Evolutionary conservation across 345 rosid genomes (phyloP), one percentile per base, ranked within the genome.

Genomic region (Excoecaria cochinchinensis): DNA sequence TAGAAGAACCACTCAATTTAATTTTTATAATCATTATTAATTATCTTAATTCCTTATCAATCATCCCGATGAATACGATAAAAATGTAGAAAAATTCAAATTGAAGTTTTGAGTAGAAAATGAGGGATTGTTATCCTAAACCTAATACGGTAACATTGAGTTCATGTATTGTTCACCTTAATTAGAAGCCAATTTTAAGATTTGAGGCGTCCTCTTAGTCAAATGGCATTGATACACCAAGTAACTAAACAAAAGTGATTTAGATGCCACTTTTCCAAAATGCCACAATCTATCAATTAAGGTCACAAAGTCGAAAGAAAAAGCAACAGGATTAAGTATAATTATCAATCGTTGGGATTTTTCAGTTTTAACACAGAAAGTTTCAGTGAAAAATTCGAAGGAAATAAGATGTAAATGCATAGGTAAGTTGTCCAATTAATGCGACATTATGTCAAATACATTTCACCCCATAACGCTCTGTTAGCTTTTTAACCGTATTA

Each of bases 91-190:
- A 69, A 51, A 69, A 13, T 68, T 48, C 12, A 51, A 36, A 17
- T 15, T 15, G 40, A 47, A 72, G 55, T 72, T 60, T 8, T 42
- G 48, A 59, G 67, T 31, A 46, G 57, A 48, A 59, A 65, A 72
- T 38, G 56, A 46, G 67, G 67, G 25, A 72, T 72, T 47, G 48
- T 25, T 31, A 72, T 60, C 36, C 57, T 72, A 36, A 52, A 70
- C 73, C 73, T 53, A 36, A 70, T 16, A 70, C 36, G 19, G 31
- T 61, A 60, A 21, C 44, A 60, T 59, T 62, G 25, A 36, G 58
- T 36, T 62, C 24, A 72, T 46, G 75, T 46, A 59, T 59, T 14
- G 19, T 21, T 44, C 39, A 58, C 64, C 64, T 10, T 31, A 31
- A 31, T 57, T 60, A 46, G 3, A 47, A 19, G 46, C 11, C 67